Conservation (phyloP, 495 filamentous ascomycete genomes). For the Neurospora terricola region DNA sequence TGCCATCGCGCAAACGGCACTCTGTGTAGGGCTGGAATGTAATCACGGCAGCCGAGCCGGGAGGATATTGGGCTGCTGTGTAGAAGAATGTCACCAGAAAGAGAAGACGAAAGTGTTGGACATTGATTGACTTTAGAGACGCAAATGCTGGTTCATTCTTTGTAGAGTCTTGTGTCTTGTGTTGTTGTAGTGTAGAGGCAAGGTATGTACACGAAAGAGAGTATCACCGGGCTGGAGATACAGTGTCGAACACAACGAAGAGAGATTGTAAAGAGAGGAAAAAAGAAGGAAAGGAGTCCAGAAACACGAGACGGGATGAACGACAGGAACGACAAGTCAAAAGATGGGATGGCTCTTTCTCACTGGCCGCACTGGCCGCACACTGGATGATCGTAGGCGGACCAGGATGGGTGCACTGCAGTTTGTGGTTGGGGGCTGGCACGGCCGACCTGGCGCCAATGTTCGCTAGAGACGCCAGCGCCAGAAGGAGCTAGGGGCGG, state of each 20-base stretch:
- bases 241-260: not conserved
- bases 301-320: not conserved
- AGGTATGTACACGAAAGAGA: not conserved
- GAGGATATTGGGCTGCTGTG: not conserved
- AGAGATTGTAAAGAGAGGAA: not conserved
- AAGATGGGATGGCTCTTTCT: not conserved
- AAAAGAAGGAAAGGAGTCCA: not conserved
- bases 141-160: not conserved
- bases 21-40: not conserved
- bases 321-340: not conserved
- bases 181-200: not conserved
- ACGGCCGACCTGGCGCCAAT: not conserved
- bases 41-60: slow-evolving; percentile 7
- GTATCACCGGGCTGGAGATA: not conserved
- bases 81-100: not conserved
- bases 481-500: not conserved
- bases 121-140: not conserved
- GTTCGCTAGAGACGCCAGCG: not conserved
- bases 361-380: not conserved
- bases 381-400: not conserved
- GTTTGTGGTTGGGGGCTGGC: not conserved
- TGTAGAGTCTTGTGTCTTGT: not conserved
- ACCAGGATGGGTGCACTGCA: not conserved
- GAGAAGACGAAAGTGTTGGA: not conserved
- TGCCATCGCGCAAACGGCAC: slow-evolving; percentile 12